These are phyloP conservation scores for Metarhizium robertsii DNA, from an alignment of 2,329 filamentous ascomycete species.

Conservation along the genomic window DNA sequence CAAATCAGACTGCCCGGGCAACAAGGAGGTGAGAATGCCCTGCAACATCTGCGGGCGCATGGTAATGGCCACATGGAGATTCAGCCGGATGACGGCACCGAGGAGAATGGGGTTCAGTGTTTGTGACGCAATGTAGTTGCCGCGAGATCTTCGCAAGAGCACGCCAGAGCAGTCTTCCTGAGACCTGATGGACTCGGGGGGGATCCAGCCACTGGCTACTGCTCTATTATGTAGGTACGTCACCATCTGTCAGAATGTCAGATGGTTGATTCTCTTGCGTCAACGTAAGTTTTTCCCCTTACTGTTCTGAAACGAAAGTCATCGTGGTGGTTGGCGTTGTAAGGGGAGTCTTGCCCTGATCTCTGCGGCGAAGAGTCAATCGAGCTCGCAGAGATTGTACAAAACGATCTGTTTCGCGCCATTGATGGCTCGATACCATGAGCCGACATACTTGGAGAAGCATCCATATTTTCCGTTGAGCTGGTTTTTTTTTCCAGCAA, in stretches of 20 bases:
- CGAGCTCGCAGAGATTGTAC: conserved; percentile 1
- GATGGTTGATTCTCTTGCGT: background rate
- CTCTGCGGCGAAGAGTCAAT: background rate
- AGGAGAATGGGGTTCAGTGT: conserved; percentile 27
- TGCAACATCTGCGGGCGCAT: conserved; percentile 38
- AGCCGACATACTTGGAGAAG: background rate
- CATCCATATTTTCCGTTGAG: conserved; percentile 1
- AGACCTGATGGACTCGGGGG: conserved; percentile 7
- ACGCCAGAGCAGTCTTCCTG: conserved; percentile 22
- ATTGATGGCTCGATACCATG: conserved; percentile 1
- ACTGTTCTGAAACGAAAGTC: conserved; percentile 23
- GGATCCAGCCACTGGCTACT: conserved; percentile 21
- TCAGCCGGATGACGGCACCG: conserved; percentile 32
- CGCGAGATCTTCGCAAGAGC: conserved; percentile 27
- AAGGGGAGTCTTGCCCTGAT: background rate
- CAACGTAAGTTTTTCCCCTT: conserved; percentile 3
- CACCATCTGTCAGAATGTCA: conserved; percentile 17
- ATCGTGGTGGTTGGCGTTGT: conserved; percentile 15
- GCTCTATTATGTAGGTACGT: conserved; percentile 20
- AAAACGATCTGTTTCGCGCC: conserved; percentile 5
- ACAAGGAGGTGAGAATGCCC: conserved; percentile 31
- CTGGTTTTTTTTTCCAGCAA: background rate
- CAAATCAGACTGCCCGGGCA: conserved; percentile 31
- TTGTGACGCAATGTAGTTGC: conserved; percentile 31
- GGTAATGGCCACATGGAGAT: conserved; percentile 36